phyloP scores from a whole-genome alignment of 352 stramenopile species.

The Pythium phragmitis region DNA sequence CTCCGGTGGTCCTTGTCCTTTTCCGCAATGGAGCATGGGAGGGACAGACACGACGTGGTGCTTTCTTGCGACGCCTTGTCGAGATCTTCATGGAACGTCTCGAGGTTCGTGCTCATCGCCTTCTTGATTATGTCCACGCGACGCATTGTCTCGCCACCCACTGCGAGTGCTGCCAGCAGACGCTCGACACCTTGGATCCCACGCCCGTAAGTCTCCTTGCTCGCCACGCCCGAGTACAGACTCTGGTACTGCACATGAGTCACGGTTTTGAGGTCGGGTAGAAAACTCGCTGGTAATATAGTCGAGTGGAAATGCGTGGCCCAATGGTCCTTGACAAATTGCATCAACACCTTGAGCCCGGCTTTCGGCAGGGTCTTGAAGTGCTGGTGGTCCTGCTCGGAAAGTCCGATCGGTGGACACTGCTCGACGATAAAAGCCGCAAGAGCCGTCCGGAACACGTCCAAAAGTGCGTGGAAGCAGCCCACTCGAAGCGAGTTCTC shows the following conservation, averaged over 20 bases:
- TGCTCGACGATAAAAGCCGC: background rate
- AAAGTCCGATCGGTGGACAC: background rate
- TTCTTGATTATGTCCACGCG: background rate
- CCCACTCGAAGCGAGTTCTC: too few species aligned
- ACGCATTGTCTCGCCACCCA: background rate
- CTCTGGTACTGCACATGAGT: background rate
- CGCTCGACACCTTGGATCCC: background rate
- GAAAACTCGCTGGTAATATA: slow-evolving; percentile 10
- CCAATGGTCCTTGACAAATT: slow-evolving; percentile 41
- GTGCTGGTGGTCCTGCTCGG: background rate
- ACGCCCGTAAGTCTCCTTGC: background rate
- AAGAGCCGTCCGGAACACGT: background rate
- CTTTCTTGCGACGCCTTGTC: too few species aligned
- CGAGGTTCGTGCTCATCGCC: background rate
- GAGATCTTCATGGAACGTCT: too few species aligned
- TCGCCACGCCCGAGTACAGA: background rate
- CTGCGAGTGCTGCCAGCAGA: background rate
- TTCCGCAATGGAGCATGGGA: too few species aligned
- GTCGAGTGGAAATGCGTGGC: slow-evolving; percentile 34
- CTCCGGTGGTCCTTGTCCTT: too few species aligned
- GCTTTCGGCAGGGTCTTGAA: slow-evolving; percentile 6
- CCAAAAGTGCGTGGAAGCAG: too few species aligned
- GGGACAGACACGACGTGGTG: too few species aligned
- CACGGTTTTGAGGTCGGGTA: background rate
- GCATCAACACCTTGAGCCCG: slow-evolving; percentile 31